A percentile compares a stretch with the other conserved stretches of the same genome.
phyloP scores from a whole-genome alignment of 805 yeast species.

The Saccharomycopsis amapae region DNA sequence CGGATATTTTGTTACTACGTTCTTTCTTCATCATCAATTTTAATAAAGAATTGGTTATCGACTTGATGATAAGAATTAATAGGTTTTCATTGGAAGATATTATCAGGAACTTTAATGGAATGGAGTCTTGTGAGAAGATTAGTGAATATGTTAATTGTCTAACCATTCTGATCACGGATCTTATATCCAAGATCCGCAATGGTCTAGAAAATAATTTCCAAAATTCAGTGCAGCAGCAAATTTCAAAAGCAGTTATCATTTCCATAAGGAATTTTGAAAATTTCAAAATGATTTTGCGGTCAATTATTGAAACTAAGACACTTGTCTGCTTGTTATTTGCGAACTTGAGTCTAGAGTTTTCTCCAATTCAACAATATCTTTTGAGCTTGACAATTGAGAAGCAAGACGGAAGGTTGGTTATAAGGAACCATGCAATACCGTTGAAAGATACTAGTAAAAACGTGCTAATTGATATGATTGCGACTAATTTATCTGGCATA shows the following conservation, averaged over 20 bases:
- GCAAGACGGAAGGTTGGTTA: background rate
- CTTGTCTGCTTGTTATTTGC: conserved; percentile 6
- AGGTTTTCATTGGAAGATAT: background rate
- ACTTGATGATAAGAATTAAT: background rate
- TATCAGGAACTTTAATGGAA: background rate
- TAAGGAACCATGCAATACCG: too few relatives aligned
- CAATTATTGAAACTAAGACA: conserved; percentile 4
- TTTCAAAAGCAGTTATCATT: background rate
- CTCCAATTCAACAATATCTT: conserved; percentile 7
- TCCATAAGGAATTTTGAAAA: conserved; percentile 3
- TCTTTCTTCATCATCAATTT: conserved; percentile 15
- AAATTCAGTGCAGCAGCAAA: background rate
- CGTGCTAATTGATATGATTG: too few relatives aligned
- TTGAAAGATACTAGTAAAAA: too few relatives aligned
- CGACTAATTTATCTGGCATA: too few relatives aligned
- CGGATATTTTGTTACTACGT: conserved; percentile 9
- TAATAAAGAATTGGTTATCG: conserved; percentile 9
- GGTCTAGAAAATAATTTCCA: too few relatives aligned
- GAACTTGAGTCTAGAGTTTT: conserved; percentile 13
- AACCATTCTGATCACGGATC: background rate
- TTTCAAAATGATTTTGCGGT: conserved; percentile 1
- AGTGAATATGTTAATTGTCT: background rate
- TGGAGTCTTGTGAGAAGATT: background rate
- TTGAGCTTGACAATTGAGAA: background rate
- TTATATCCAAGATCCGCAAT: background rate